Base-by-base conservation (phyloP, 2,329 filamentous ascomycete species). In the Penicillium aurantiogriseum region DNA sequence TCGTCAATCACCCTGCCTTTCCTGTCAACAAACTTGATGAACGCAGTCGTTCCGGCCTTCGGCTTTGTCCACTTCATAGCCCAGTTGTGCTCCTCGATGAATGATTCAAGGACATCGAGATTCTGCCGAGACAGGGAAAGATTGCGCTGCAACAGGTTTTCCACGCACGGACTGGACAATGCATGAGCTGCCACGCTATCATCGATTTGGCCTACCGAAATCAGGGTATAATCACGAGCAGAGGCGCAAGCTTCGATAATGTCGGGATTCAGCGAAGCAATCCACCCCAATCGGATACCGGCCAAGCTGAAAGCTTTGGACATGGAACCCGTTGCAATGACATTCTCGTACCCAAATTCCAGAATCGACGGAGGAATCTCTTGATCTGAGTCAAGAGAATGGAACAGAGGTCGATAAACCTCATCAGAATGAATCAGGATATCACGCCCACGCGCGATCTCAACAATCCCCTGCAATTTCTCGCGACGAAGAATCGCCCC, bases 291-390 rank as follows among this genome's bases (percentile, higher is more conserved):
- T 1, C 90, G 84, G 61, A 93, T 86, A 2, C 90, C 90, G 2
- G 90, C 89, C 6, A 94, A 77, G 1, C 88, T 84, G 74, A 90
- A 94, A 0, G 89, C 88, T 75, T 94, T 94, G 35, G 88, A 91
- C 79, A 93, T 84, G 33, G 88, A 91, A n/a, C 90, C 87, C 0
- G 88, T 92, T 8, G 84, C 83, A 46, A 93, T 79, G 33, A 83
- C 81, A 49, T 86, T 88, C 1, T 80, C 72, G 72, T 92, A 92
- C 46, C 84, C 86, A 51, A 92, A 77, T 0, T 87, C 83, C 1
- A 90, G 79, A n/a, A 86, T 80, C 0, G 88, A 90, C 0, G 88
- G 87, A 3, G 82, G 87, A 52, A 80, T 79, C 23, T 79, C 79
- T 9, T 71, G 63, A 76, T 67, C 0, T 79, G 78, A 43, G 69